Conservation (phyloP, 2,329 filamentous ascomycete genomes). For the Colletotrichum navitas region DNA sequence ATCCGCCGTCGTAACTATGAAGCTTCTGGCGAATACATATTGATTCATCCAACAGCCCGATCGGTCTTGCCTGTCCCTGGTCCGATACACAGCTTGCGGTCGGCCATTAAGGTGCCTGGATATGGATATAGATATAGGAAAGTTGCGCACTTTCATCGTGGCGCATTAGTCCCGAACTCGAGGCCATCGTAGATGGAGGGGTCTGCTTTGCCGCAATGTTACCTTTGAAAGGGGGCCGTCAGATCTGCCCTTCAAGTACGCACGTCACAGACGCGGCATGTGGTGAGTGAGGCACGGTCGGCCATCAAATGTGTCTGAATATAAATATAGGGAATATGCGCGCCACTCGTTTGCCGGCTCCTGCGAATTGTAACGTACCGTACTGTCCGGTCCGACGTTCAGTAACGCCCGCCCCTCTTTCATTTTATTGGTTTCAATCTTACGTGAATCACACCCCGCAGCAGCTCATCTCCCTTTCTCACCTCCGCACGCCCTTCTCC, state of each 20-base stretch:
- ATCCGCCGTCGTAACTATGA: no score
- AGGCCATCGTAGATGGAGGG: neutral
- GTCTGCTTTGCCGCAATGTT: neutral
- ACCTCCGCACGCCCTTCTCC: constrained; percentile 58
- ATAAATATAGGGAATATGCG: constrained; percentile 18
- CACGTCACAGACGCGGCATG: no score
- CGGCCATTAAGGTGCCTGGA: constrained; percentile 12
- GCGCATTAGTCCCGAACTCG: neutral
- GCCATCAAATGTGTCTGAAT: constrained; percentile 15
- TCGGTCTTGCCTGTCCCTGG: no score
- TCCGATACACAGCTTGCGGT: no score
- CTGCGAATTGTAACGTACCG: neutral
- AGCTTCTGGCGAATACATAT: no score
- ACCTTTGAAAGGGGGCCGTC: neutral
- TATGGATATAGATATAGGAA: constrained; percentile 28
- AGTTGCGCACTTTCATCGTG: neutral
- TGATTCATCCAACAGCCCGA: no score
- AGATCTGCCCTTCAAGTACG: neutral
- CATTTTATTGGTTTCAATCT: neutral
- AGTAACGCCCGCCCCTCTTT: neutral
- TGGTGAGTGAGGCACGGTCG: neutral
- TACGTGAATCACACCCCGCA: neutral
- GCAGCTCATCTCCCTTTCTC: neutral
- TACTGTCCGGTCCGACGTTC: neutral
- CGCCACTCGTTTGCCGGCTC: neutral